These are phyloP conservation scores for Kuraishia capsulata DNA, from an alignment of 805 yeast species.

Conservation along the genomic window DNA sequence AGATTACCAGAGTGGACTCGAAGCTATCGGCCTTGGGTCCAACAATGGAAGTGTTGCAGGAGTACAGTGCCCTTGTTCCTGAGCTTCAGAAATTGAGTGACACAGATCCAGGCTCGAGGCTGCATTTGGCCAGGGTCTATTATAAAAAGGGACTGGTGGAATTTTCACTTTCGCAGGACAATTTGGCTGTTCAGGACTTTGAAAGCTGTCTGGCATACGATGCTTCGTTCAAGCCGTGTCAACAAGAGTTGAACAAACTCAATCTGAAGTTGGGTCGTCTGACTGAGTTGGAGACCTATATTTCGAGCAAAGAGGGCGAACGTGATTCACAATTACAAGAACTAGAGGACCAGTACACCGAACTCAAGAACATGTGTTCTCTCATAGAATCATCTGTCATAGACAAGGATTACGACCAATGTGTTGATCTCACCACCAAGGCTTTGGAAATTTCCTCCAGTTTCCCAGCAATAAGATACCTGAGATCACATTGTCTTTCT, in stretches of 20 bases:
- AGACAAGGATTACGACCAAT: slow-evolving; percentile 12
- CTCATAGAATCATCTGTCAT: slow-evolving; percentile 4
- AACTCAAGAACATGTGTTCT: slow-evolving; percentile 7
- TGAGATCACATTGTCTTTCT: slow-evolving; percentile 19
- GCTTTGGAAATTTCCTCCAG: slow-evolving; percentile 34
- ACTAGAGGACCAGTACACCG: slow-evolving; percentile 7
- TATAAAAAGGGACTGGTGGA: slow-evolving; percentile 58
- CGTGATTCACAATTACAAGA: slow-evolving; percentile 7
- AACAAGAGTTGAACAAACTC: slow-evolving; percentile 35
- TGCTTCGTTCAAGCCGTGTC: slow-evolving; percentile 35
- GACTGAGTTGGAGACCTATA: slow-evolving; percentile 18
- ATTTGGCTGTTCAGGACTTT: slow-evolving; percentile 44
- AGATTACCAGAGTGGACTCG: neutral
- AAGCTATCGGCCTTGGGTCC: neutral
- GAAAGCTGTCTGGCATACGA: slow-evolving; percentile 33
- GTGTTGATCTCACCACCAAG: slow-evolving; percentile 22
- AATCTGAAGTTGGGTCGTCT: slow-evolving; percentile 45
- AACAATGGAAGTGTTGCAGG: slow-evolving; percentile 1
- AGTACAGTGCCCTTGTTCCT: slow-evolving; percentile 1
- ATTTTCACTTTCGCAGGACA: slow-evolving; percentile 43
- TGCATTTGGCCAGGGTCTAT: slow-evolving; percentile 30
- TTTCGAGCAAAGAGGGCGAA: neutral
- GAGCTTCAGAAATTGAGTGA: neutral
- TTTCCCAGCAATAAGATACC: slow-evolving; percentile 25
- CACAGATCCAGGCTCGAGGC: neutral